Evolutionary conservation across 1,284 basidiomycete species (phyloP), one percentile per base, ranked within the genome.

Genomic region (Leccinum pachyderme): DNA sequence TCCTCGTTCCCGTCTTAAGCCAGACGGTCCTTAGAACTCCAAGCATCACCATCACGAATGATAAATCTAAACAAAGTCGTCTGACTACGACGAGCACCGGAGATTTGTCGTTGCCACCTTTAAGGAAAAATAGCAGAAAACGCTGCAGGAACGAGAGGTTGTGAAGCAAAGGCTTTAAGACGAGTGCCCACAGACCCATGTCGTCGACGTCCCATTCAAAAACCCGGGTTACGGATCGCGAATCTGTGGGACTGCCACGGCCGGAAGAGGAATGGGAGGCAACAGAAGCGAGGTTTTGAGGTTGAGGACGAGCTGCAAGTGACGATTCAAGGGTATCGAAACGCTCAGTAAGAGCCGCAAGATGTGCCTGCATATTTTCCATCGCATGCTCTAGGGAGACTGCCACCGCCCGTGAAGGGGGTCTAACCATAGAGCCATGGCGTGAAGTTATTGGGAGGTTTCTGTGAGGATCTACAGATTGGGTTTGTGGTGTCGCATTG

Each of bases 331-430:
- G 74, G 6, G 80, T 78, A 61, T 92, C 87, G 28, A 98, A 76
- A 11, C 95, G 86, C 72, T 98, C 95, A 33, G 87, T 89, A 37
- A 98, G 79, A 1, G 95, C 94, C 1, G 92, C 89, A 7, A 98
- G 77, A 55, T 95, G 92, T 0, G 89, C 87, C 69, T 98, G 95
- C 53, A 95, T 83, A 59, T 83, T 86, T 69, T 94, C 90, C 11
- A 96, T 75, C 0, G 88, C 89, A 51, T 81, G 80, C 66, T 93
- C 90, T 47, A 93, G 73, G 33, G 67, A 56, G 24, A 60, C 37
- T 2, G 76, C 71, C 44, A 71, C n/a, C 4, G 37, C 64, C 22
- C 74, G 71, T 8, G 81, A 80, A 25, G 72, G 70, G 11, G 80
- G 75, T 51, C 77, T 70, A 72, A 74, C 32, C 64, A 69, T 18